A percentile compares a stretch with the other conserved stretches of the same genome.
Evolutionary conservation across 2,329 filamentous ascomycete species (phyloP).

Genomic region (Mollisiaceae sp.): DNA sequence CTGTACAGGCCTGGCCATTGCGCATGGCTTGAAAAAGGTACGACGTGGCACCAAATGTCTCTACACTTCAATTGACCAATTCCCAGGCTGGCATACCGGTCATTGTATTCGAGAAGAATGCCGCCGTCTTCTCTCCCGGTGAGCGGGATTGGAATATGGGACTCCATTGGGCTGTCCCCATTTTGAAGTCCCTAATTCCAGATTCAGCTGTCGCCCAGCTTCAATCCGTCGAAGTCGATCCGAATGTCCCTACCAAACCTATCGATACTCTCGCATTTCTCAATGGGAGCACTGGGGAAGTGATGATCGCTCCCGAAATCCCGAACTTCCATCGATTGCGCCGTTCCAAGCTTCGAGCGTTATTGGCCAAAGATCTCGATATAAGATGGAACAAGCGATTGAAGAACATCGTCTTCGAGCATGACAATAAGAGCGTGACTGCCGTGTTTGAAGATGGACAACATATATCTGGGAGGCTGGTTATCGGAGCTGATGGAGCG

Average conservation of each 20-base stretch:
- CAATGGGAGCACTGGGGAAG: conserved; percentile 44
- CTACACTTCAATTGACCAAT: background rate
- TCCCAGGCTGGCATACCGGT: conserved; percentile 30
- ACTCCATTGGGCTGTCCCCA: conserved; percentile 43
- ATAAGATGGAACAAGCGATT: conserved; percentile 48
- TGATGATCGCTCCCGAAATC: conserved; percentile 31
- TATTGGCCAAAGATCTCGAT: conserved; percentile 44
- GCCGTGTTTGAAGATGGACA: conserved; percentile 44
- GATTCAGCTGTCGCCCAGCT: conserved; percentile 38
- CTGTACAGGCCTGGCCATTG: conserved; percentile 48
- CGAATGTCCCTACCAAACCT: conserved; percentile 35
- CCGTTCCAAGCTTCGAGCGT: conserved; percentile 45
- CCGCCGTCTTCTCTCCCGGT: conserved; percentile 25
- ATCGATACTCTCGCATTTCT: conserved; percentile 43
- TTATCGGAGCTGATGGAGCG: conserved; percentile 45
- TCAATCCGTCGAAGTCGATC: conserved; percentile 42
- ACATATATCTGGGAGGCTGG: conserved; percentile 36
- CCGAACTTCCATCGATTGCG: conserved; percentile 44
- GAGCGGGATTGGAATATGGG: conserved; percentile 47
- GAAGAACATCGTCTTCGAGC: conserved; percentile 41
- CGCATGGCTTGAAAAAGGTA: conserved; percentile 49
- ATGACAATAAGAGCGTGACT: conserved; percentile 38
- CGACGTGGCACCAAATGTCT: background rate
- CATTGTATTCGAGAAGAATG: conserved; percentile 39
- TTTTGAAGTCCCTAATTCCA: conserved; percentile 42